A percentile compares a stretch with the other conserved stretches of the same genome.
phyloP scores from a whole-genome alignment of 352 stramenopile species.

The Achlya hypogyna region DNA sequence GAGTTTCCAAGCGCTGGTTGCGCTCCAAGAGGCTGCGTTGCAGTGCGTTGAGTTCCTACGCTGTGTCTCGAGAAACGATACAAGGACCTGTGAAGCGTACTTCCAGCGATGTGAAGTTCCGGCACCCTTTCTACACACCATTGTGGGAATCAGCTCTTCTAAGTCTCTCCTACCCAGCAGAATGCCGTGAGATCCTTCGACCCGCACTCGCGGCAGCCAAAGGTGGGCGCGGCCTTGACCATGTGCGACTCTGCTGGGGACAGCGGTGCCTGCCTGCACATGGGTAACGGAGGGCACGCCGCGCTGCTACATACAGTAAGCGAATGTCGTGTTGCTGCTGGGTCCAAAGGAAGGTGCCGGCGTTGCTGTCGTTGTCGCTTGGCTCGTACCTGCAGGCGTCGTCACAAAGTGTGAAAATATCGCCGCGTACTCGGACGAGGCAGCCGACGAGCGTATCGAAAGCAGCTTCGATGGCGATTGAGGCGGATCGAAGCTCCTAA shows the following conservation, averaged over 20 bases:
- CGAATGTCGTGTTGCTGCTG: constrained; percentile 2
- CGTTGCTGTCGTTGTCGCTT: neutral
- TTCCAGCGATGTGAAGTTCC: constrained; percentile 17
- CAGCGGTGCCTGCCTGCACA: neutral
- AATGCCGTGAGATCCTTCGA: constrained; percentile 20
- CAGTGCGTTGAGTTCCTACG: constrained; percentile 6
- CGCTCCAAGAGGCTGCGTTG: neutral
- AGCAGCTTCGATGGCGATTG: neutral
- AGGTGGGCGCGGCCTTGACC: neutral
- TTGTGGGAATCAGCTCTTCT: neutral
- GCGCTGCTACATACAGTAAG: neutral
- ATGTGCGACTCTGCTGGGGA: neutral
- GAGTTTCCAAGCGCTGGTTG: constrained; percentile 1
- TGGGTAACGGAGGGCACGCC: no score
- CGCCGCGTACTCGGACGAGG: no score
- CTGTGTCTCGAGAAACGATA: neutral
- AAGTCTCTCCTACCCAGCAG: neutral
- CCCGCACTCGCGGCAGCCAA: constrained; percentile 16
- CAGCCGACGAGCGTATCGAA: no score
- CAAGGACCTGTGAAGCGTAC: neutral
- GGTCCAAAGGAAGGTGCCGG: neutral
- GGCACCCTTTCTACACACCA: constrained; percentile 16
- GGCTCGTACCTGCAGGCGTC: constrained; percentile 4
- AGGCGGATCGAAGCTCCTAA: neutral
- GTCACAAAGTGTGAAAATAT: no score